phyloP scores from a whole-genome alignment of 2,329 filamentous ascomycete genomes.

The Colletotrichum godetiae region DNA sequence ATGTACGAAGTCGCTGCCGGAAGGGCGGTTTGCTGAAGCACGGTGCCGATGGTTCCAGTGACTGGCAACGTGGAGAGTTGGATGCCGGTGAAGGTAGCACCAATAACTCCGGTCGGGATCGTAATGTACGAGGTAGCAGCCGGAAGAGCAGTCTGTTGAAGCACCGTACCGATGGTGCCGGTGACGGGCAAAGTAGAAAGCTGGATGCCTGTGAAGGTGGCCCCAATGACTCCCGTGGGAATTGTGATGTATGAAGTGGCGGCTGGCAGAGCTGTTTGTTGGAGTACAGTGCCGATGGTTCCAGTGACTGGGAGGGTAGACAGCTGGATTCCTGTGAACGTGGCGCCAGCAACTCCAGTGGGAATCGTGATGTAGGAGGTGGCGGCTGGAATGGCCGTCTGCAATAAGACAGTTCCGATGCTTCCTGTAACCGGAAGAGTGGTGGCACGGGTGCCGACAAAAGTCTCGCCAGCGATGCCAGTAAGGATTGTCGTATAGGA shows the following conservation, averaged over 20 bases:
- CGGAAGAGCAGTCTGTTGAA: slow-evolving; percentile 6
- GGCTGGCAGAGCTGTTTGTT: slow-evolving; percentile 7
- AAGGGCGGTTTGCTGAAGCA: not conserved
- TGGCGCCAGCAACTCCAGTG: slow-evolving; percentile 1
- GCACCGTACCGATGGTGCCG: not conserved
- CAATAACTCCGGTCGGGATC: not conserved
- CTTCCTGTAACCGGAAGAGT: not conserved
- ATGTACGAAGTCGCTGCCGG: not conserved
- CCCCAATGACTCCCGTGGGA: not conserved
- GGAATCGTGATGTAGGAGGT: not conserved
- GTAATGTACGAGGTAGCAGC: not conserved
- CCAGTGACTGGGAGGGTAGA: slow-evolving; percentile 5
- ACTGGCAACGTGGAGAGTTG: not conserved
- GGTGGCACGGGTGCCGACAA: not conserved
- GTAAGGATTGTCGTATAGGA: slow-evolving; percentile 1
- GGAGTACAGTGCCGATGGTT: not conserved
- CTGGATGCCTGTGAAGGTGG: slow-evolving; percentile 11
- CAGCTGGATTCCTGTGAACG: not conserved
- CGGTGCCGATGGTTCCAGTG: not conserved
- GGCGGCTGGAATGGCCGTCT: not conserved
- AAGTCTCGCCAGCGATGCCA: not conserved
- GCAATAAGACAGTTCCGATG: not conserved
- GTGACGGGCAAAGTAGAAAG: not conserved
- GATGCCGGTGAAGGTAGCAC: not conserved
- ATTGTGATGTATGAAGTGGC: slow-evolving; percentile 12